These are phyloP conservation scores for Tubosaeta sp. DNA, from an alignment of 768 basidiomycete genomes.

Conservation along the genomic window DNA sequence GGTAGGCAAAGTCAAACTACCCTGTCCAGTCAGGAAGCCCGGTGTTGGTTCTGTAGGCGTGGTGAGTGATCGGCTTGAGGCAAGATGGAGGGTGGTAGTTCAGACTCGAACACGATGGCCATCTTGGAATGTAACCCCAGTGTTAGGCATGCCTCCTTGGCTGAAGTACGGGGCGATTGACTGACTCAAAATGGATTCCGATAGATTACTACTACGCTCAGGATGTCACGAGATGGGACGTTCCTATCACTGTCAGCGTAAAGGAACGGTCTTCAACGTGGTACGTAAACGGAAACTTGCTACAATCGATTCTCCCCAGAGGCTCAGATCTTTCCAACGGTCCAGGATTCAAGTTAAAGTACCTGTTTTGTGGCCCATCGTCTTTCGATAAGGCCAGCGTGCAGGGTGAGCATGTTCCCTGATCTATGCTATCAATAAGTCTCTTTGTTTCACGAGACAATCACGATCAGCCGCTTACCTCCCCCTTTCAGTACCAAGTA, in stretches of 20 bases:
- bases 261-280: slow-evolving; percentile 40
- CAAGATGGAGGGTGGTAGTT: neutral
- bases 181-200: slow-evolving; percentile 14
- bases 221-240: slow-evolving; percentile 39
- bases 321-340: too few relatives aligned
- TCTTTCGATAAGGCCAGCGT: too few relatives aligned
- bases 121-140: neutral
- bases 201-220: slow-evolving; percentile 40
- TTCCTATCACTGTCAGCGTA: slow-evolving; percentile 28
- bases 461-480: too few relatives aligned
- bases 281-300: slow-evolving; percentile 31
- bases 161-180: too few relatives aligned
- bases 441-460: too few relatives aligned
- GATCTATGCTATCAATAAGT: too few relatives aligned
- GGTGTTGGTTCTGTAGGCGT: slow-evolving; percentile 26
- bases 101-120: slow-evolving; percentile 11
- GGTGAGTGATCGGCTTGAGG: slow-evolving; percentile 9
- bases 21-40: slow-evolving; percentile 15
- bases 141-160: too few relatives aligned
- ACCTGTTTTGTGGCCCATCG: too few relatives aligned
- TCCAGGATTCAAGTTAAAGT: too few relatives aligned
- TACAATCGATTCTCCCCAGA: neutral
- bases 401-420: too few relatives aligned
- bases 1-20: slow-evolving; percentile 29
- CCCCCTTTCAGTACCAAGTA: too few relatives aligned